A percentile compares a stretch with the other conserved stretches of the same genome.
These are phyloP conservation scores for Trichoderma erinaceum DNA, from an alignment of 495 filamentous ascomycete genomes.

Conservation along the genomic window DNA sequence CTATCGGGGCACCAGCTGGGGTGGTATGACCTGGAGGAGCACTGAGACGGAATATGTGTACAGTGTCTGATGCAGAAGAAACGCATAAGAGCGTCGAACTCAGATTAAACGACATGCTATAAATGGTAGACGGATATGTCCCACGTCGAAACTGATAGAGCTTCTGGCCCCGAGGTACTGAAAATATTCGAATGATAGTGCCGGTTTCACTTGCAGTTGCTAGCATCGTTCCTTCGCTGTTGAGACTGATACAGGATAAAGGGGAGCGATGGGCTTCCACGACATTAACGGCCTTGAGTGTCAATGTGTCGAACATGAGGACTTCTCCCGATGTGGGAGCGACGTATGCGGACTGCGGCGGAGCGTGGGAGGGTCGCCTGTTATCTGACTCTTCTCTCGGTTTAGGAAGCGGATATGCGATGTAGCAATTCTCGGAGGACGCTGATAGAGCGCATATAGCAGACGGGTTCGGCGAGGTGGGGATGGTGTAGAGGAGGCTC, in stretches of 20 bases:
- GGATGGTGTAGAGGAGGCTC: conserved; percentile 82
- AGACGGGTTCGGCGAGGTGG: conserved; percentile 85
- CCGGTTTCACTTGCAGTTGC: conserved; percentile 96
- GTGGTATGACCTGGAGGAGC: conserved; percentile 26
- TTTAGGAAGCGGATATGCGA: conserved; percentile 92
- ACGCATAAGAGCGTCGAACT: conserved; percentile 90
- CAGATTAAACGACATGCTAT: conserved; percentile 98
- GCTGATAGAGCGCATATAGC: conserved; percentile 90
- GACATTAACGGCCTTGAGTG: conserved; percentile 85
- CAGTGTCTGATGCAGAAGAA: conserved; percentile 90
- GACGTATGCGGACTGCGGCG: conserved; percentile 66
- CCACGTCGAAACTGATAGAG: conserved; percentile 92
- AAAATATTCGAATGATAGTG: conserved; percentile 93
- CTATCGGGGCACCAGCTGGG: conserved; percentile 20
- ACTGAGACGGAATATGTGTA: conserved; percentile 88
- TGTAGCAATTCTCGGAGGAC: conserved; percentile 89
- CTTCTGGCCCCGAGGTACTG: conserved; percentile 80
- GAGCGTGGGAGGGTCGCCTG: conserved; percentile 74
- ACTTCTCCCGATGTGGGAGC: conserved; percentile 88
- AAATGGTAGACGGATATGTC: conserved; percentile 88
- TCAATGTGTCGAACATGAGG: conserved; percentile 80
- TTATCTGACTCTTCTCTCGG: conserved; percentile 49
- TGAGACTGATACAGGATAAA: conserved; percentile 79
- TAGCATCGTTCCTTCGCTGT: conserved; percentile 85
- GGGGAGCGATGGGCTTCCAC: conserved; percentile 93